Evolutionary conservation across 345 rosid genomes (phyloP).

Genomic region (Pugionium dolabratum): DNA sequence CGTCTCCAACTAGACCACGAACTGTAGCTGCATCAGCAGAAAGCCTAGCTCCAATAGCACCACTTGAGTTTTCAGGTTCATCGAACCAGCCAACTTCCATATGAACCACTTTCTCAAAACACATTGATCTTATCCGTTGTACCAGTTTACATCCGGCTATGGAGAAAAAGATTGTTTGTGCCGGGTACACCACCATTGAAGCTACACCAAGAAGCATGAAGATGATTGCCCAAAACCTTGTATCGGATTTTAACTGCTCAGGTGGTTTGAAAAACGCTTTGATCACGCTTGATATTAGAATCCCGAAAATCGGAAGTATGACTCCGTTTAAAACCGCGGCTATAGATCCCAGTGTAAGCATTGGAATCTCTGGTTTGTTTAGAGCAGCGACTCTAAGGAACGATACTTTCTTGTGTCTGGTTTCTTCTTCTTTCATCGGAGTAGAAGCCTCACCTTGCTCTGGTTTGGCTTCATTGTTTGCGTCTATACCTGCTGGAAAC

Average conservation of each 20-base stretch:
- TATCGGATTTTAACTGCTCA: constrained; percentile 54
- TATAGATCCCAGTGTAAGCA: constrained; percentile 57
- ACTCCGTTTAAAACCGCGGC: constrained; percentile 56
- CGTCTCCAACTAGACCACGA: constrained; percentile 77
- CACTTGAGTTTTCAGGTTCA: constrained; percentile 77
- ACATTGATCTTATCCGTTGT: constrained; percentile 62
- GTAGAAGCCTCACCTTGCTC: constrained; percentile 41
- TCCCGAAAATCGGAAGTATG: constrained; percentile 60
- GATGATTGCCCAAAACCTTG: constrained; percentile 70
- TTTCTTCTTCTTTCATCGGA: constrained; percentile 30
- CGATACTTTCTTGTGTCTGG: constrained; percentile 46
- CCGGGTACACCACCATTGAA: constrained; percentile 51
- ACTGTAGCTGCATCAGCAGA: constrained; percentile 81
- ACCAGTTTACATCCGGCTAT: constrained; percentile 71
- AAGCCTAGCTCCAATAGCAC: constrained; percentile 77
- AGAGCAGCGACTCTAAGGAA: constrained; percentile 60
- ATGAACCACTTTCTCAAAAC: constrained; percentile 77
- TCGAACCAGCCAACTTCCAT: constrained; percentile 94
- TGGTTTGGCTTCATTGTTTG: constrained; percentile 40
- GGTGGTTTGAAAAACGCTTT: constrained; percentile 62
- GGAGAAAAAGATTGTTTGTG: constrained; percentile 57
- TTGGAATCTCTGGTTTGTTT: constrained; percentile 81
- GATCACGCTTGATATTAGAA: constrained; percentile 55
- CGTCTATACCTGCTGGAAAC: constrained; percentile 50
- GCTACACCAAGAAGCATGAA: constrained; percentile 63